Evolutionary conservation across 1,284 basidiomycete genomes (phyloP), one percentile per base, ranked within the genome.

Genomic region (Puccinia novopanici): DNA sequence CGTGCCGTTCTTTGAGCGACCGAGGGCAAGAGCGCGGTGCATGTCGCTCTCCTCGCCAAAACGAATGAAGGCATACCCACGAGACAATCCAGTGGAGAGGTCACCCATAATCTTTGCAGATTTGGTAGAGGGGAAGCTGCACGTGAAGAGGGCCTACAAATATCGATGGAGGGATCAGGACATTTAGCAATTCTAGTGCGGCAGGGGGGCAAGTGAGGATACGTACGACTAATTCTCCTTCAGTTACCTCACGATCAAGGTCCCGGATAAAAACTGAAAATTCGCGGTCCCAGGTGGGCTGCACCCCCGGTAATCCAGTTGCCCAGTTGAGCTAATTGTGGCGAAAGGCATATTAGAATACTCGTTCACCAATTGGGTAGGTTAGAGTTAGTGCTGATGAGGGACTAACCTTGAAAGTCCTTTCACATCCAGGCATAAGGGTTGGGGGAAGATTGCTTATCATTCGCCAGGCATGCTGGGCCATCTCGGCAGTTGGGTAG

Each of bases 61-160:
- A 82, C 93, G 89, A 48, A 95, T 93, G 84, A 95, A 95, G 37
- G 93, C 93, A 85, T 94, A 95, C 8, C 93, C 93, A 83, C 92
- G 89, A 57, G 92, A 93, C n/a, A 93, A 90, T 30, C 93, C 93
- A 12, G 93, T 93, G 54, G 91, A 89, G 12, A 93, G 92, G 86
- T 95, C 93, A 65, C 93, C 87, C 93, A 95, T 94, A 83, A 95
- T 94, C 87, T 95, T 95, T 45, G 93, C 93, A 85, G 92, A 94
- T 87, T 93, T 93, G 86, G 93, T 94, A 84, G 92, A 94, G 61
- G 90, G 86, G 87, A 95, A 95, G 1, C 92, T 92, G 15, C 90
- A 89, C 80, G 94, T 93, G 83, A 93, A 92, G 24, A 85, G 83
- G 5, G 83, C 78, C 83, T 84, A 55, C 24, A 54, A n/a, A 27